Evolutionary conservation across 371 early-diverging fungal genomes (phyloP).

Genomic region (Capillidium heterosporum): DNA sequence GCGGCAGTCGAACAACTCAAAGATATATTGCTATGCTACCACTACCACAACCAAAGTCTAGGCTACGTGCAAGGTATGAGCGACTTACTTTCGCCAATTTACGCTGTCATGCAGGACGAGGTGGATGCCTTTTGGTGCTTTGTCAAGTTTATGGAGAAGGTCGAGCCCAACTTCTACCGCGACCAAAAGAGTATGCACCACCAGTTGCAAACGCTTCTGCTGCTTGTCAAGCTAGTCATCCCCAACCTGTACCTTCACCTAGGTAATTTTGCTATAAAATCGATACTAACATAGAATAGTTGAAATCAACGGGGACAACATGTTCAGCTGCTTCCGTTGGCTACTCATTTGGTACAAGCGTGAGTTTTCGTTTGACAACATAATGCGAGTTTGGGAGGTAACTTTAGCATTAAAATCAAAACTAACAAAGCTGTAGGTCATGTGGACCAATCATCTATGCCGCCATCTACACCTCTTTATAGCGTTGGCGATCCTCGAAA

Average conservation of each 20-base stretch:
- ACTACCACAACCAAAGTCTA: constrained; percentile 22
- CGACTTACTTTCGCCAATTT: constrained; percentile 73
- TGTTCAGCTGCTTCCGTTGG: constrained; percentile 92
- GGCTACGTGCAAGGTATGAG: constrained; percentile 97
- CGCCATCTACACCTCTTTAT: constrained; percentile 71
- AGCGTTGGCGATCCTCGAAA: constrained; percentile 73
- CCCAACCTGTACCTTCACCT: constrained; percentile 57
- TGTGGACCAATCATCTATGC: constrained; percentile 72
- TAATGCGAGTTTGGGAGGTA: constrained; percentile 72
- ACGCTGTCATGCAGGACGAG: constrained; percentile 74
- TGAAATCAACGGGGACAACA: constrained; percentile 53
- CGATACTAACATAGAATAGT: constrained; percentile 17
- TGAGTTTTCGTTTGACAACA: constrained; percentile 75
- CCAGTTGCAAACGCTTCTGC: constrained; percentile 53
- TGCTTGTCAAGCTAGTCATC: constrained; percentile 63
- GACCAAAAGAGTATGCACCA: constrained; percentile 83
- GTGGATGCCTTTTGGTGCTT: constrained; percentile 86
- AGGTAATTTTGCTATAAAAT: constrained; percentile 14
- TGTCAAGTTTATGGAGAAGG: constrained; percentile 67
- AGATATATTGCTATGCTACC: constrained; percentile 78
- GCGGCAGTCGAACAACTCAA: constrained; percentile 62
- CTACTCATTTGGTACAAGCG: constrained; percentile 88
- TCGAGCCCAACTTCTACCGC: constrained; percentile 58
- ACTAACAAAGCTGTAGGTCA: constrained; percentile 13
- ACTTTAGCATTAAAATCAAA: not conserved